Conservation (phyloP, 345 rosid genomes). For the Cardamine resedifolia region DNA sequence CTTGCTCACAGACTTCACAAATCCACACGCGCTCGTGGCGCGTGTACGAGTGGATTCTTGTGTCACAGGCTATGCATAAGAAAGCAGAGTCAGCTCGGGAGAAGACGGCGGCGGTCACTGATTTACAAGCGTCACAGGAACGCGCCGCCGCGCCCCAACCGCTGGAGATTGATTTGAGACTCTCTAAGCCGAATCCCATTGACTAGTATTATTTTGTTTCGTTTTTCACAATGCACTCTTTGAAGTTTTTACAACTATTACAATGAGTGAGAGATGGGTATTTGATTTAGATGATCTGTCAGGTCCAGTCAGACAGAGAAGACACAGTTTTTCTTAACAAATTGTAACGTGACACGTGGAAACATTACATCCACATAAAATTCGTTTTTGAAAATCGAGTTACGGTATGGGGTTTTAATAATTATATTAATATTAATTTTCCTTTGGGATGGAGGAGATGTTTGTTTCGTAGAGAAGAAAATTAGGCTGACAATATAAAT, state of each 20-base stretch:
- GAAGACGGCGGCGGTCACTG: conserved; percentile 62
- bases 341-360: conserved; percentile 43
- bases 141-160: conserved; percentile 59
- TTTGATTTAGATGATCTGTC: conserved; percentile 37
- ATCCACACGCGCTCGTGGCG: conserved; percentile 80
- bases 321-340: conserved; percentile 34
- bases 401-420: conserved; percentile 4
- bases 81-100: conserved; percentile 78
- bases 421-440: not conserved
- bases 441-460: not conserved
- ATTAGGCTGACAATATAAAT: conserved; percentile 34
- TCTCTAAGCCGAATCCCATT: conserved; percentile 50
- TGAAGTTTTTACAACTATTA: conserved; percentile 20
- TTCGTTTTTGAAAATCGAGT: not conserved
- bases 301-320: conserved; percentile 40
- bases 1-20: conserved; percentile 93
- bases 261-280: conserved; percentile 29
- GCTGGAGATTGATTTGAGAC: conserved; percentile 41
- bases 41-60: conserved; percentile 52
- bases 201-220: not conserved
- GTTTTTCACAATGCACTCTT: not conserved
- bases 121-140: conserved; percentile 77
- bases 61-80: conserved; percentile 57
- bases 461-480: conserved; percentile 19
- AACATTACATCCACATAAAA: conserved; percentile 30